Evolutionary conservation across 2,329 filamentous ascomycete genomes (phyloP).

Genomic region (Didymosphaeria variabile): DNA sequence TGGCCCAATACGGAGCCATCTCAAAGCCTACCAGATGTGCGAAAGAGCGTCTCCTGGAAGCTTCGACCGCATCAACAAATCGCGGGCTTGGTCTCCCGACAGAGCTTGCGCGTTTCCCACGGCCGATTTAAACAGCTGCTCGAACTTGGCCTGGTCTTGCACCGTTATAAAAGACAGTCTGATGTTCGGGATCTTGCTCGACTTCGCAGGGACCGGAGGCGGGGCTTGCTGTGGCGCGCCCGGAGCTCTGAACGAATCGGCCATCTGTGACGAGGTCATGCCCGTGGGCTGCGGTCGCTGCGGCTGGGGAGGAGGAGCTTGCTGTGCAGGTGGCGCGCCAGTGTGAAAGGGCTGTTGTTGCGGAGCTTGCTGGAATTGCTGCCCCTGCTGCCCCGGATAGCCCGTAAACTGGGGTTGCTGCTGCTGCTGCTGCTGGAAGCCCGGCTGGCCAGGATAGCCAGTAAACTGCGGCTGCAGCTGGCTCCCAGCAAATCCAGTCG

Average conservation of each 20-base stretch:
- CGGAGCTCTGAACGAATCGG: constrained; percentile 65
- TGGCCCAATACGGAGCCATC: constrained; percentile 8
- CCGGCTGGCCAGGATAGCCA: constrained; percentile 57
- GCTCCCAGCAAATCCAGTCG: constrained; percentile 60
- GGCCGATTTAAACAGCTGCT: constrained; percentile 96
- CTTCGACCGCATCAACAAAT: constrained; percentile 87
- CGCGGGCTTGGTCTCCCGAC: constrained; percentile 89
- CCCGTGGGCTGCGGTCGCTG: constrained; percentile 64
- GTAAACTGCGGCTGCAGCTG: constrained; percentile 61
- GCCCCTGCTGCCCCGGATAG: constrained; percentile 54
- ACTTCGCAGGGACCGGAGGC: constrained; percentile 69
- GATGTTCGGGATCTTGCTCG: constrained; percentile 89
- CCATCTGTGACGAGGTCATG: constrained; percentile 71
- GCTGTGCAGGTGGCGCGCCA: constrained; percentile 63
- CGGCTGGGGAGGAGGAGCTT: constrained; percentile 59
- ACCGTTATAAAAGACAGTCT: constrained; percentile 95
- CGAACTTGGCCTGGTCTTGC: constrained; percentile 94
- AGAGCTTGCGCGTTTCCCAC: constrained; percentile 85
- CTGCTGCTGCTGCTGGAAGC: constrained; percentile 54
- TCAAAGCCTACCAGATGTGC: constrained; percentile 80
- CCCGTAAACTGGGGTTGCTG: constrained; percentile 58
- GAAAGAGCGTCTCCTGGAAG: constrained; percentile 87
- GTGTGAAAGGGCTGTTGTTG: constrained; percentile 51
- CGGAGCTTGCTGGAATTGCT: constrained; percentile 57
- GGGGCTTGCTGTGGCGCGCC: constrained; percentile 58